Conservation (phyloP, 345 rosid genomes). For the Corymbia maculata region DNA sequence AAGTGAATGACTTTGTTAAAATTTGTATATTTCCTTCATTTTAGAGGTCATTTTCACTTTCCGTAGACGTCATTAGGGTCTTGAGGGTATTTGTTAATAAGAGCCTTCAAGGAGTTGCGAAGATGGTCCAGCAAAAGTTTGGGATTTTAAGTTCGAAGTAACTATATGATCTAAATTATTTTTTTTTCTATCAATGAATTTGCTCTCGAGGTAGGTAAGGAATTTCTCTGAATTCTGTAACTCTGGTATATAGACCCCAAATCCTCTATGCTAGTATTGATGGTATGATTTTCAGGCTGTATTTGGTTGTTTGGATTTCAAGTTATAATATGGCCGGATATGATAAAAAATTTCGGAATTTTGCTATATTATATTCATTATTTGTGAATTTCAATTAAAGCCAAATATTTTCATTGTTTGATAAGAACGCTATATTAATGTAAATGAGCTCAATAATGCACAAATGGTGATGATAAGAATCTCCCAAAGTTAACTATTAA, state of each 20-base stretch:
- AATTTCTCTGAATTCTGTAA: not conserved
- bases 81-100: not conserved
- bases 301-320: not conserved
- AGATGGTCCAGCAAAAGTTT: not conserved
- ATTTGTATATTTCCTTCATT: not conserved
- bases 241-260: not conserved
- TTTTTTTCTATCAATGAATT: not conserved
- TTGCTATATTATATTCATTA: not conserved
- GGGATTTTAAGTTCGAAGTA: not conserved
- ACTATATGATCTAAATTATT: not conserved
- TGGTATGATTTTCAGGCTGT: not conserved
- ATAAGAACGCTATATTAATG: not conserved
- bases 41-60: not conserved
- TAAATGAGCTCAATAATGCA: not conserved
- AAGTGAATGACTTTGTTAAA: not conserved
- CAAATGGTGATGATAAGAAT: not conserved
- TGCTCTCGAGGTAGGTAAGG: not conserved
- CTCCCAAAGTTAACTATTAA: not conserved
- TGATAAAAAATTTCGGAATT: accelerated
- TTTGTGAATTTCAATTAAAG: not conserved
- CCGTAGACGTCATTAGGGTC: not conserved
- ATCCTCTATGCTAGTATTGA: not conserved
- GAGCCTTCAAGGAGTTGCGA: not conserved
- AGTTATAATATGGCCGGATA: accelerated
- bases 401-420: not conserved